These are phyloP conservation scores for Trichoderma erinaceum DNA, from an alignment of 495 filamentous ascomycete genomes.

Conservation along the genomic window DNA sequence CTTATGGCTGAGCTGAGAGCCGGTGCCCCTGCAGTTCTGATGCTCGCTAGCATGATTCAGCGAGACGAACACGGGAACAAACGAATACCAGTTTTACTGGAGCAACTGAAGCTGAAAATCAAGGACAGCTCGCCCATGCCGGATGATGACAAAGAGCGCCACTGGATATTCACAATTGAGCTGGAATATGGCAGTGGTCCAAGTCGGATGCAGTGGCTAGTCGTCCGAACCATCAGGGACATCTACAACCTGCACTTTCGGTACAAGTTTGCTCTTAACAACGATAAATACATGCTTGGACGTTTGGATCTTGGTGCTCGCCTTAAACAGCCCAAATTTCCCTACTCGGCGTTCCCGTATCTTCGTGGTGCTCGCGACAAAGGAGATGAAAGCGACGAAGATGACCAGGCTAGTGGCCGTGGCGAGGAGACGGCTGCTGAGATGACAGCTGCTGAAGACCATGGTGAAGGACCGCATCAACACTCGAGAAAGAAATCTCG, in stretches of 20 bases:
- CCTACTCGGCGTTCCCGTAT: constrained; percentile 86
- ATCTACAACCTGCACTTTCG: constrained; percentile 89
- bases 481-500: constrained; percentile 58
- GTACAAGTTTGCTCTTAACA: constrained; percentile 77
- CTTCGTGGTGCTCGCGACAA: constrained; percentile 74
- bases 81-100: constrained; percentile 86
- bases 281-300: constrained; percentile 62
- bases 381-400: constrained; percentile 61
- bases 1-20: constrained; percentile 92
- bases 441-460: constrained; percentile 38
- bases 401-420: constrained; percentile 47
- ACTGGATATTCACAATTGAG: constrained; percentile 83
- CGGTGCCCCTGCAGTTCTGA: constrained; percentile 82
- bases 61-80: constrained; percentile 93
- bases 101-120: constrained; percentile 87
- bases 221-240: constrained; percentile 77
- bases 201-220: constrained; percentile 95
- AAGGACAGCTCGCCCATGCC: constrained; percentile 64
- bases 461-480: constrained; percentile 29
- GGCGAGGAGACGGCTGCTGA: constrained; percentile 43
- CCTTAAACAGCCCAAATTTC: constrained; percentile 80
- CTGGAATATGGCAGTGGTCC: constrained; percentile 94
- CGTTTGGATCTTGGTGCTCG: constrained; percentile 39
- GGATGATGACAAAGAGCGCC: constrained; percentile 63
- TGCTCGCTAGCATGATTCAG: constrained; percentile 95